These are phyloP conservation scores for Ciborinia camelliae DNA, from an alignment of 2,329 filamentous ascomycete species.

Conservation along the genomic window DNA sequence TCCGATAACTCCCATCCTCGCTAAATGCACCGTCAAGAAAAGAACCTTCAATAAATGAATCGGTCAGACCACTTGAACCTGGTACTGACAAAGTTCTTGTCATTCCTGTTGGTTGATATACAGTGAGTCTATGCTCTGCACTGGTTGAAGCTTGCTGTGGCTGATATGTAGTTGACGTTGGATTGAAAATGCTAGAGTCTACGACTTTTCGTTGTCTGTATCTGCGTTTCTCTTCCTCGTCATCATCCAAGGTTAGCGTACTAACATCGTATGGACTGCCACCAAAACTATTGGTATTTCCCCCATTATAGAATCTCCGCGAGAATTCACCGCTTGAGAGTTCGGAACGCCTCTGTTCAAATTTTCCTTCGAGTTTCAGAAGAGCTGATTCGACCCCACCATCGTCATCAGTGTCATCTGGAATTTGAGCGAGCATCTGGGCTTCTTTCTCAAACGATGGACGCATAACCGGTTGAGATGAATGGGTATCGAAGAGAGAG, in stretches of 20 bases:
- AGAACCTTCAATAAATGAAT: conserved; percentile 74
- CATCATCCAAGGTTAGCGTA: conserved; percentile 23
- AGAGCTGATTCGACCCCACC: conserved; percentile 91
- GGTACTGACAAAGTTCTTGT: conserved; percentile 38
- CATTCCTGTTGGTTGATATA: conserved; percentile 33
- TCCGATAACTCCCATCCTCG: conserved; percentile 46
- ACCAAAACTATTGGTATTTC: conserved; percentile 33
- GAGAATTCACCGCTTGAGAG: conserved; percentile 23
- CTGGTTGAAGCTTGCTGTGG: conserved; percentile 22
- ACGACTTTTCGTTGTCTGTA: conserved; percentile 47
- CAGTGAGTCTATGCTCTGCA: conserved; percentile 32
- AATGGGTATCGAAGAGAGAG: conserved; percentile 59
- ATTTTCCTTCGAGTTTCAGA: conserved; percentile 86
- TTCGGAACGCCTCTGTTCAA: conserved; percentile 51
- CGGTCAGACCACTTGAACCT: conserved; percentile 60
- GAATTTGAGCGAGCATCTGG: conserved; percentile 80
- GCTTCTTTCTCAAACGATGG: conserved; percentile 87
- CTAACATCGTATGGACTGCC: conserved; percentile 27
- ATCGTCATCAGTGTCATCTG: conserved; percentile 74
- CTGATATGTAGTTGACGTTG: conserved; percentile 29
- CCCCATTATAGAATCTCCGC: conserved; percentile 18
- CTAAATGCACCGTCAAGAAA: conserved; percentile 66
- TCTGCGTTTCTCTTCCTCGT: conserved; percentile 43
- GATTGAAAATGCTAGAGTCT: conserved; percentile 41
- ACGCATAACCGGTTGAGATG: conserved; percentile 60